A percentile compares a stretch with the other conserved stretches of the same genome.
Evolutionary conservation across 257 asterid genomes (phyloP).

Genomic region (Anisodus acutangulus): DNA sequence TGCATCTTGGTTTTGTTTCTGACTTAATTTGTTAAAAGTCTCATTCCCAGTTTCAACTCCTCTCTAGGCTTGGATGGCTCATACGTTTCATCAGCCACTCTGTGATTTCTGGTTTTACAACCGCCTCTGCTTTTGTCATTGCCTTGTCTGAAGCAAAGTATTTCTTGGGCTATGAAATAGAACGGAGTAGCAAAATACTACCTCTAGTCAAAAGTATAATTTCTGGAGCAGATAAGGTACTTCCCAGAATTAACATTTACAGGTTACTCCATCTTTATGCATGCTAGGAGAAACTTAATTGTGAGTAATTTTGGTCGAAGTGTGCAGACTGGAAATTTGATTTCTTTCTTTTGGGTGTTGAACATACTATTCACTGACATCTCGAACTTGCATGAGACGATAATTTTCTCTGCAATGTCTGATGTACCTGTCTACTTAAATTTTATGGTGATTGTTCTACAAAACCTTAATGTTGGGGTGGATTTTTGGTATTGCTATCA

Average conservation of each 20-base stretch:
- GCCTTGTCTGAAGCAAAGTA: slow-evolving; percentile 96
- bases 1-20: neutral
- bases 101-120: slow-evolving; percentile 99
- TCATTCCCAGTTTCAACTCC: slow-evolving; percentile 39
- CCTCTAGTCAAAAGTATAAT: slow-evolving; percentile 85
- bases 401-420: slow-evolving; percentile 12
- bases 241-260: slow-evolving; percentile 28
- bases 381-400: neutral
- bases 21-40: slow-evolving; percentile 29
- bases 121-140: slow-evolving; percentile 98
- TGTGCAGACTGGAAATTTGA: neutral
- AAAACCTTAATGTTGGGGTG: neutral
- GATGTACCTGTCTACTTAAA: neutral
- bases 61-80: slow-evolving; percentile 97
- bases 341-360: slow-evolving; percentile 2
- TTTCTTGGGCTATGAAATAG: slow-evolving; percentile 92
- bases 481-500: neutral
- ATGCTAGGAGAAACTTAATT: slow-evolving; percentile 10
- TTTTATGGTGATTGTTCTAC: neutral
- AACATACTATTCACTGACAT: neutral
- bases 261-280: slow-evolving; percentile 30
- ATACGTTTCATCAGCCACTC: slow-evolving; percentile 99
- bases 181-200: slow-evolving; percentile 92
- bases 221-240: slow-evolving; percentile 84
- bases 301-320: neutral